Evolutionary conservation across 768 basidiomycete species (phyloP).

Genomic region (Podaxis sp.): DNA sequence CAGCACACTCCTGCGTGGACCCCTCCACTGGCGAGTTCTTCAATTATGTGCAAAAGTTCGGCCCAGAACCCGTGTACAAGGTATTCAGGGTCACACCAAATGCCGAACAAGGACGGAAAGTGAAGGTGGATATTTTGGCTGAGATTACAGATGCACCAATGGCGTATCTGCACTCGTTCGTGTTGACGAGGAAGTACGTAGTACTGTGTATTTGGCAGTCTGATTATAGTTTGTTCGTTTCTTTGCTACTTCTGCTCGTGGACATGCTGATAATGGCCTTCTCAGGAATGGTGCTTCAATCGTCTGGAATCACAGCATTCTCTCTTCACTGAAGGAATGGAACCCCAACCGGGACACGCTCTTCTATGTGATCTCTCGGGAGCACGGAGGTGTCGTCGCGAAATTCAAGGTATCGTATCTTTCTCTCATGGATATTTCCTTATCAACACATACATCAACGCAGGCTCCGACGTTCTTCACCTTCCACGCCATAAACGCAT

Average conservation of each 20-base stretch:
- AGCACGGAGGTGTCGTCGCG: conserved; percentile 4
- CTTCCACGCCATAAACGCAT: conserved; percentile 10
- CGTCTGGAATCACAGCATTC: not conserved
- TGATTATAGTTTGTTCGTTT: conserved; percentile 4
- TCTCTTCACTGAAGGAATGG: conserved; percentile 6
- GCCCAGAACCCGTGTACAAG: not conserved
- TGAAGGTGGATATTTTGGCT: conserved; percentile 8
- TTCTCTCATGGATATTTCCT: not conserved
- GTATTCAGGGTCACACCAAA: not conserved
- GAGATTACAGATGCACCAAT: conserved; percentile 10
- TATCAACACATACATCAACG: not conserved
- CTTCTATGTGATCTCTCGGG: conserved; percentile 7
- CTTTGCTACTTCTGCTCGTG: not conserved
- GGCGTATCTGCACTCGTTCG: conserved; percentile 14
- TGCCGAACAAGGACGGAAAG: not conserved
- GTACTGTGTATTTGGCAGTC: conserved; percentile 6
- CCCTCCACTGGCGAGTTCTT: conserved; percentile 1
- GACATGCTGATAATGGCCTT: no score
- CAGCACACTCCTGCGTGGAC: conserved; percentile 7
- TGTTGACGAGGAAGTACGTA: conserved; percentile 2
- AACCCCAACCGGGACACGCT: not conserved
- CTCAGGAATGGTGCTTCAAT: not conserved
- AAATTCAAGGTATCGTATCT: conserved; percentile 1
- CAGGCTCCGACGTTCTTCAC: conserved; percentile 3
- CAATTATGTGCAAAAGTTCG: conserved; percentile 10